Conservation (phyloP, 139 green algal genomes). For the Gonium pectorale region DNA sequence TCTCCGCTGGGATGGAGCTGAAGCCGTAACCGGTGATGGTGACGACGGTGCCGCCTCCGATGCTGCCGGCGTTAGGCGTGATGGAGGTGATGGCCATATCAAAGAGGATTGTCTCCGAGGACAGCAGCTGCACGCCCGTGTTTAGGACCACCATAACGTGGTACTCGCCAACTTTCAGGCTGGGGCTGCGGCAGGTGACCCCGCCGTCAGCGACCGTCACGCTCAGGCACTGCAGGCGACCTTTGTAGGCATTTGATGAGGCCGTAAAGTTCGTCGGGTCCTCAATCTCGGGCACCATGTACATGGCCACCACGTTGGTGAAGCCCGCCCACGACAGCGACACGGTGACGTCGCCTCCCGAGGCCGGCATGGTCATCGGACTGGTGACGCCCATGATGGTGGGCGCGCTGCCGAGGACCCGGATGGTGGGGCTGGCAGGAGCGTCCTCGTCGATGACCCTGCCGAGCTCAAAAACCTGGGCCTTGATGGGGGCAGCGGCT, state of each 20-base stretch:
- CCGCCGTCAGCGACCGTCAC: neutral
- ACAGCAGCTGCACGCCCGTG: slow-evolving; percentile 28
- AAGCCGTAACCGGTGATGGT: slow-evolving; percentile 51
- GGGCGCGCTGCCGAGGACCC: neutral
- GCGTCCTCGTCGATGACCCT: neutral
- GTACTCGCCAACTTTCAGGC: slow-evolving; percentile 32
- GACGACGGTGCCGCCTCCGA: slow-evolving; percentile 47
- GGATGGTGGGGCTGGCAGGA: neutral
- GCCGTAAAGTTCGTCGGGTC: neutral
- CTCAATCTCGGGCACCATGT: neutral
- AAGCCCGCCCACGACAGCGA: neutral
- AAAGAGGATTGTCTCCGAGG: neutral
- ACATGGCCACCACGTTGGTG: neutral
- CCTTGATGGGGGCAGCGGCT: neutral
- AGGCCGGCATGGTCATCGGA: slow-evolving; percentile 1
- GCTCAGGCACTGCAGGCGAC: neutral
- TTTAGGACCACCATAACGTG: slow-evolving; percentile 13
- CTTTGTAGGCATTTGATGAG: neutral
- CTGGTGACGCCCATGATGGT: slow-evolving; percentile 12
- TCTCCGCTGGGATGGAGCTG: slow-evolving; percentile 4
- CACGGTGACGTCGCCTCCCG: slow-evolving; percentile 15
- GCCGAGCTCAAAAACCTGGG: neutral
- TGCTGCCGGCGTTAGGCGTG: slow-evolving; percentile 34
- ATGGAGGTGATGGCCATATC: slow-evolving; percentile 30
- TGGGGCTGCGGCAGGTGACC: neutral